phyloP scores from a whole-genome alignment of 306 rosid species.

The Mimosa bimucronata region DNA sequence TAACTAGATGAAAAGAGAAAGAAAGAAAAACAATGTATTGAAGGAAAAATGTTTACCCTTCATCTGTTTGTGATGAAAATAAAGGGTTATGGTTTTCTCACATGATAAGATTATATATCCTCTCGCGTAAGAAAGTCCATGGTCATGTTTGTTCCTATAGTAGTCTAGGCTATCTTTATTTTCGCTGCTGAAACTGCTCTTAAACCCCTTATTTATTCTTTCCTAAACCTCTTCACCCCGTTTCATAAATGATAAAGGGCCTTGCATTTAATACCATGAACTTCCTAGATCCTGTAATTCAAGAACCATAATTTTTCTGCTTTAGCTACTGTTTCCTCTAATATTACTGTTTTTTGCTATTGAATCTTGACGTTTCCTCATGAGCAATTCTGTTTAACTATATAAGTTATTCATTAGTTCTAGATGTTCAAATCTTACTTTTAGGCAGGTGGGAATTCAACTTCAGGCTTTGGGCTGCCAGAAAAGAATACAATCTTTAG shows the following conservation, averaged over 20 bases:
- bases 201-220: not conserved
- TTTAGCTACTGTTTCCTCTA: not conserved
- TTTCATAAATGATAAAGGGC: not conserved
- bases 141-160: not conserved
- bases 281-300: not conserved
- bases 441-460: not conserved
- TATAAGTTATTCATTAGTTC: not conserved
- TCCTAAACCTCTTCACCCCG: no score
- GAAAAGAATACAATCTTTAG: no score
- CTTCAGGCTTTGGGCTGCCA: not conserved
- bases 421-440: not conserved
- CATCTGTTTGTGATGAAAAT: no score
- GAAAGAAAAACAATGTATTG: not conserved
- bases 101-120: not conserved
- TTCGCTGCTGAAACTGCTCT: not conserved
- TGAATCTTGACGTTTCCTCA: not conserved
- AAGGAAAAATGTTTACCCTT: no score
- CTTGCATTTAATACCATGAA: not conserved
- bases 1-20: not conserved
- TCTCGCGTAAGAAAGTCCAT: not conserved
- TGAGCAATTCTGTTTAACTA: not conserved
- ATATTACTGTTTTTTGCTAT: not conserved
- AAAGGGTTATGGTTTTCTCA: no score
- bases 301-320: not conserved
- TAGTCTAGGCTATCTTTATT: not conserved